Evolutionary conservation across 2,329 filamentous ascomycete genomes (phyloP).

Genomic region (Ceratocystis destructans): DNA sequence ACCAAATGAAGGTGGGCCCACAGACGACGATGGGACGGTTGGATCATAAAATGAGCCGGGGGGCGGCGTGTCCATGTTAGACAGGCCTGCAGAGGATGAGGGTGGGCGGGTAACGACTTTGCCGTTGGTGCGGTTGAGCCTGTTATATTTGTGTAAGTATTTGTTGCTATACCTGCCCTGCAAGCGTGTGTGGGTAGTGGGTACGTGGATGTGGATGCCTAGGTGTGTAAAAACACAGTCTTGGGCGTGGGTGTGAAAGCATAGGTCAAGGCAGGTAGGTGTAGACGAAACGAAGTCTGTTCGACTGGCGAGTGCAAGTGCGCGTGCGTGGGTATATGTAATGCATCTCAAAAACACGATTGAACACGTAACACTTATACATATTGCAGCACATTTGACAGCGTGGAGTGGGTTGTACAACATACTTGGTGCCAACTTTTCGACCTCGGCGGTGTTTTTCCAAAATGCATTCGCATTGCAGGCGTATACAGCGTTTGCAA

Average conservation of each 20-base stretch:
- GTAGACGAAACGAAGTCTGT: background rate
- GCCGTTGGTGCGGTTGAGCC: conserved; percentile 16
- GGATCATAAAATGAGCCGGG: background rate
- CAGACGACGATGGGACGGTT: background rate
- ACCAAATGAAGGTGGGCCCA: background rate
- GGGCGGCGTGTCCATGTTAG: background rate
- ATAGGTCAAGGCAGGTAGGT: background rate
- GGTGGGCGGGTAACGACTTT: conserved; percentile 15
- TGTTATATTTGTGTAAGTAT: background rate
- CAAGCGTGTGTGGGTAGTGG: background rate
- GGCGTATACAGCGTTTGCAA: conserved; percentile 29
- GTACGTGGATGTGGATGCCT: background rate
- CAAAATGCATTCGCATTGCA: conserved; percentile 29
- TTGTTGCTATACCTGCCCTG: background rate
- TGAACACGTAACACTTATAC: background rate
- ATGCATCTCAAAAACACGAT: conserved; percentile 2
- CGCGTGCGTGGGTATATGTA: conserved; percentile 5
- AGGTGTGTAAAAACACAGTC: background rate
- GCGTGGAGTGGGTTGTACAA: background rate
- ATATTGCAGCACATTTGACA: background rate
- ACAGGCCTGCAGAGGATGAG: conserved; percentile 1
- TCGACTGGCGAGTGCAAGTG: background rate
- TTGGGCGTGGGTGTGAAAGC: background rate
- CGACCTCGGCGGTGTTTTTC: conserved; percentile 30
- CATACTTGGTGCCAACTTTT: conserved; percentile 28